Evolutionary conservation across 768 basidiomycete genomes (phyloP), one percentile per base, ranked within the genome.

Genomic region (Basidioascus undulatus): DNA sequence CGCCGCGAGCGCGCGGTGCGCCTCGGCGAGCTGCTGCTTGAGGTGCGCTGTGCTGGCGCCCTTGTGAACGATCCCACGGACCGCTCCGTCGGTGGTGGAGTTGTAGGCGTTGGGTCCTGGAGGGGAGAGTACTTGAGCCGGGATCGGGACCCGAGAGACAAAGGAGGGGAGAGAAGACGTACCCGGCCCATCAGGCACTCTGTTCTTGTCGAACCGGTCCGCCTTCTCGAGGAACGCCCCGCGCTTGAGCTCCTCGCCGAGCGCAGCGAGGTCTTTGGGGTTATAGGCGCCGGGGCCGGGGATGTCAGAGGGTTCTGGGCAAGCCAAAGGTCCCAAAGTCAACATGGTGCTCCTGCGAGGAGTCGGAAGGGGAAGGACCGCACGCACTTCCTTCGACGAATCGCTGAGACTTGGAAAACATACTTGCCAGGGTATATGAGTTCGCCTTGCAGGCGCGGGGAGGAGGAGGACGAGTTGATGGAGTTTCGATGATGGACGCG

Each of bases 201-300:
- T 65, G 15, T 70, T 63, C 43, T 64, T 61, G 12, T 49, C 42
- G 51, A 71, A 72, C 2, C 70, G 59, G 31, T 67, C 64, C 2
- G 67, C 54, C 47, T 68, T 72, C 53, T 72, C 70, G 3, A 71
- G 57, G 43, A 70, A 68, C 13, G 67, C 69, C 2, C 70, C 68
- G 18, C 64, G 63, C 51, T 72, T 72, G 51, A 32, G 13, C 28
- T 35, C 25, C 6, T 12, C 39, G 37, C 44, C 10, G 13, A 5
- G 25, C 23, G 35, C 11, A 26, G 42, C 39, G 65, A 67, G 64
- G 53, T 62, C 59, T 5, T 49, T 49, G 20, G 62, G 44, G 42
- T 62, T 60, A 54, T 71, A 69, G 6, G 63, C 49, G 35, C 65
- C 65, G 26, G 70, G 68, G 12, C 65, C 69, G 15, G 69, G 70